Conservation (phyloP, 306 rosid genomes). For the Pyrus bretschneideri region DNA sequence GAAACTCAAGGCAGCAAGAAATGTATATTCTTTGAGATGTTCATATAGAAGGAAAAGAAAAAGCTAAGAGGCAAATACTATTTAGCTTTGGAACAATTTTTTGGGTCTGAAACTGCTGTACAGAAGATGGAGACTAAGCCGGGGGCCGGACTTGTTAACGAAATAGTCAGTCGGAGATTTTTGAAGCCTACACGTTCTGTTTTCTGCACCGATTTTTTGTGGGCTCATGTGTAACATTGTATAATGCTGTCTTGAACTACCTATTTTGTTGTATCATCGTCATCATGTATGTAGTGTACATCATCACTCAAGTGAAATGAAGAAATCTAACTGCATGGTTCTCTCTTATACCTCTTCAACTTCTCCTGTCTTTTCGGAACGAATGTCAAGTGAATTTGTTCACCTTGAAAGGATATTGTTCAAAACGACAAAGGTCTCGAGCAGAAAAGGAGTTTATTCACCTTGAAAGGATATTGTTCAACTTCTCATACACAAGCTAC, state of each 20-base stretch:
- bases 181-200: slow-evolving; percentile 19
- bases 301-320: slow-evolving; percentile 21
- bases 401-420: too few relatives aligned
- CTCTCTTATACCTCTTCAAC: background rate
- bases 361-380: background rate
- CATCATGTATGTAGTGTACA: slow-evolving; percentile 20
- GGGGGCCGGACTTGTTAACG: slow-evolving; percentile 29
- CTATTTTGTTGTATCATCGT: slow-evolving; percentile 17
- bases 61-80: background rate
- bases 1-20: slow-evolving; percentile 29
- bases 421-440: background rate
- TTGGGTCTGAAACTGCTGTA: slow-evolving; percentile 34
- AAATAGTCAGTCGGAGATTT: slow-evolving; percentile 22
- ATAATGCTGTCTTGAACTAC: slow-evolving; percentile 7
- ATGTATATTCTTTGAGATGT: slow-evolving; percentile 35
- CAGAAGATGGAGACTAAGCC: slow-evolving; percentile 30
- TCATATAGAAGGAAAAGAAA: slow-evolving; percentile 37
- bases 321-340: slow-evolving; percentile 21
- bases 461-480: background rate
- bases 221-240: slow-evolving; percentile 33
- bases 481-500: background rate
- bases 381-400: too few relatives aligned
- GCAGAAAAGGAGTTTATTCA: background rate
- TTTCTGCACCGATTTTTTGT: slow-evolving; percentile 16
- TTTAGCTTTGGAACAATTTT: slow-evolving; percentile 6